Evolutionary conservation across 2,329 filamentous ascomycete genomes (phyloP), one percentile per base, ranked within the genome.

Genomic region (Pseudogymnoascus sp.): DNA sequence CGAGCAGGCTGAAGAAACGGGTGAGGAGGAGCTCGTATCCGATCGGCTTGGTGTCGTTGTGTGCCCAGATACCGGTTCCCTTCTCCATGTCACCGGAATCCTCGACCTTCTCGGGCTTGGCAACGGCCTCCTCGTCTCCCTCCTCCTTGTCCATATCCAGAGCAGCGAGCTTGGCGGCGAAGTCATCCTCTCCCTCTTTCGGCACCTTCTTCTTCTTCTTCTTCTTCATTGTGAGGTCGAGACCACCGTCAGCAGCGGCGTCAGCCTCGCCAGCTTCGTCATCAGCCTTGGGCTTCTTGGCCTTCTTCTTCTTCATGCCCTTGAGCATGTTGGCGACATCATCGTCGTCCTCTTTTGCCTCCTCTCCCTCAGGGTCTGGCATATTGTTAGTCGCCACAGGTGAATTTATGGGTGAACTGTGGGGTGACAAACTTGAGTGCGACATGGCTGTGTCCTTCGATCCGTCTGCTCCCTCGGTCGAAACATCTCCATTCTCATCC

Each of bases 1-100:
- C 87, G 66, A 99, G 86, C 68, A 96, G 88, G 73, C 85, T 88
- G 85, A 97, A 99, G 84, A 99, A 99, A 69, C 94, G 90, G 72
- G 82, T 84, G 67, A 97, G 86, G 58, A 99, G 86, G 65, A 92
- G 83, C 71, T 86, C 84, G 83, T 97, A 99, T 72, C 83, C 86
- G 76, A 97, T 91, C 66, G 86, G 59, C 41, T 65, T 68, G 8
- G 69, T 70, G 67, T 69, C 43, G 59, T 61, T 50, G 59, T 61
- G 59, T 16, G 28, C 28, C 59, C 59, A 61, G 30, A 61, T 58
- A 35, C 59, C 59, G 28, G 59, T 61, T 36, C 59, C 59, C 59
- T 61, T 58, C 30, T 61, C 50, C 59, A 61, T 61, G 16, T 61
- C 59, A 12, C 59, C 59, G n/a, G 43, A 28, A 30, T 58, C 57